Conservation (phyloP, 1,139 yeast species). For the Magnusiomyces tetraspermus region DNA sequence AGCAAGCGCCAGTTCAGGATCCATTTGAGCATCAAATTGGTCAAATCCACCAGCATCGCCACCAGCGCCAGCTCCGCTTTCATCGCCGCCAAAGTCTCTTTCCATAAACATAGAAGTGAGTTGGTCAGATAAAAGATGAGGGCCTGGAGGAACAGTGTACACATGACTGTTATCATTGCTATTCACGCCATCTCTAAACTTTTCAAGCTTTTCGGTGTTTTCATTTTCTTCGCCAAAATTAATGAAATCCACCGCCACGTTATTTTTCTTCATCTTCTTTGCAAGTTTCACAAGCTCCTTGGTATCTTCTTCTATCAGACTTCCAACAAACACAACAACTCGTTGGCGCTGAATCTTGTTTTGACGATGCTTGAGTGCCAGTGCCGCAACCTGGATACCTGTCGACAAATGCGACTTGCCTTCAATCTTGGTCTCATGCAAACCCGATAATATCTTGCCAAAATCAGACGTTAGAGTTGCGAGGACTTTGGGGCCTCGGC, state of each 20-base stretch:
- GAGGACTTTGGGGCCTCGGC: slow-evolving; percentile 60
- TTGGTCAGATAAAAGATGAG: slow-evolving; percentile 65
- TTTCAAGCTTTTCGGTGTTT: slow-evolving; percentile 72
- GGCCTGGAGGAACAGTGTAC: slow-evolving; percentile 83
- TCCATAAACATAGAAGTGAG: slow-evolving; percentile 62
- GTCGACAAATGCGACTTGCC: slow-evolving; percentile 67
- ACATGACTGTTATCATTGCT: slow-evolving; percentile 75
- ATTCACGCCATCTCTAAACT: slow-evolving; percentile 65
- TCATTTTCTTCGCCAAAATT: slow-evolving; percentile 83
- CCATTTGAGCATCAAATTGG: slow-evolving; percentile 40
- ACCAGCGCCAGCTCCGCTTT: slow-evolving; percentile 39
- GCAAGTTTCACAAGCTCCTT: slow-evolving; percentile 77
- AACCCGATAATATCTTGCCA: slow-evolving; percentile 77
- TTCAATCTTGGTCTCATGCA: slow-evolving; percentile 68
- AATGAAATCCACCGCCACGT: slow-evolving; percentile 79
- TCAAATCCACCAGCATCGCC: slow-evolving; percentile 34
- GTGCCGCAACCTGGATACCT: slow-evolving; percentile 93
- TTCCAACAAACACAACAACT: slow-evolving; percentile 81
- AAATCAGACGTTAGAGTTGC: slow-evolving; percentile 82
- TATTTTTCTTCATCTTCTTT: slow-evolving; percentile 87
- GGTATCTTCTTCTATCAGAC: slow-evolving; percentile 66
- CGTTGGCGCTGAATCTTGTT: slow-evolving; percentile 89
- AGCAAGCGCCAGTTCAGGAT: slow-evolving; percentile 95
- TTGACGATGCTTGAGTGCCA: slow-evolving; percentile 93
- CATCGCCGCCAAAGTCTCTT: slow-evolving; percentile 42